Percentiles rank a stretch among this genome's conserved stretches.
Conservation (phyloP, 1,284 basidiomycete species). For the Boletus smithii region DNA sequence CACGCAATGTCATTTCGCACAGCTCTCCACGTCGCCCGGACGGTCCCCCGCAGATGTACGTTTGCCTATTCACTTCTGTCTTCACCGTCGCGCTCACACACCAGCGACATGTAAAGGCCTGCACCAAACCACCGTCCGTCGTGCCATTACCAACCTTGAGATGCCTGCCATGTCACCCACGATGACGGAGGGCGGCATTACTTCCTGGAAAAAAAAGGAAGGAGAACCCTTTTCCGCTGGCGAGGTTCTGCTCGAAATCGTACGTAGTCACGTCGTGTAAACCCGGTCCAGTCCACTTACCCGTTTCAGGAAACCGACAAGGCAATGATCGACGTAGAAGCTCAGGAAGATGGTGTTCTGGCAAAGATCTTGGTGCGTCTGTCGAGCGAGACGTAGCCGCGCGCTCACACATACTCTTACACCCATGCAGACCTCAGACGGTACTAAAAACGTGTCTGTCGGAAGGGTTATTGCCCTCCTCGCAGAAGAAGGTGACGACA, state of each 20-base stretch:
- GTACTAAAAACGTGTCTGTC: slow-evolving; percentile 83
- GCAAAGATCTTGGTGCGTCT: slow-evolving; percentile 84
- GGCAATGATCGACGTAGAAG: slow-evolving; percentile 99
- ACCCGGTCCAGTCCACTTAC: slow-evolving; percentile 4
- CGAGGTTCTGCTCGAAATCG: slow-evolving; percentile 92
- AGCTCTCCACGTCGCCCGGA: slow-evolving; percentile 10
- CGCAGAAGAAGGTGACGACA: slow-evolving; percentile 96
- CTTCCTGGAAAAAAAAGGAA: slow-evolving; percentile 89
- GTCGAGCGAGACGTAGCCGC: neutral
- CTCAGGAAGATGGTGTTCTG: slow-evolving; percentile 92
- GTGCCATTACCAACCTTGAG: slow-evolving; percentile 66
- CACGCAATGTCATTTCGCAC: slow-evolving; percentile 17
- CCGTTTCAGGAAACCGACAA: slow-evolving; percentile 91
- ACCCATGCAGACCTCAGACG: slow-evolving; percentile 62
- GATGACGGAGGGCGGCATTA: slow-evolving; percentile 96
- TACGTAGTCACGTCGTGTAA: slow-evolving; percentile 41
- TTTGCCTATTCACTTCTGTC: neutral
- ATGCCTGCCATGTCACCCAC: slow-evolving; percentile 99
- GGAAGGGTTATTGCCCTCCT: slow-evolving; percentile 88
- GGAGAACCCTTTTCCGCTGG: slow-evolving; percentile 84
- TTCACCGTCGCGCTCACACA: slow-evolving; percentile 5
- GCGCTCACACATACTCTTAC: neutral
- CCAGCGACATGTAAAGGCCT: slow-evolving; percentile 42
- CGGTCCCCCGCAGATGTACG: slow-evolving; percentile 28
- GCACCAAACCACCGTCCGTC: slow-evolving; percentile 52